Evolutionary conservation across 441 rosid species (phyloP), one percentile per base, ranked within the genome.

Genomic region (Sinapis alba): DNA sequence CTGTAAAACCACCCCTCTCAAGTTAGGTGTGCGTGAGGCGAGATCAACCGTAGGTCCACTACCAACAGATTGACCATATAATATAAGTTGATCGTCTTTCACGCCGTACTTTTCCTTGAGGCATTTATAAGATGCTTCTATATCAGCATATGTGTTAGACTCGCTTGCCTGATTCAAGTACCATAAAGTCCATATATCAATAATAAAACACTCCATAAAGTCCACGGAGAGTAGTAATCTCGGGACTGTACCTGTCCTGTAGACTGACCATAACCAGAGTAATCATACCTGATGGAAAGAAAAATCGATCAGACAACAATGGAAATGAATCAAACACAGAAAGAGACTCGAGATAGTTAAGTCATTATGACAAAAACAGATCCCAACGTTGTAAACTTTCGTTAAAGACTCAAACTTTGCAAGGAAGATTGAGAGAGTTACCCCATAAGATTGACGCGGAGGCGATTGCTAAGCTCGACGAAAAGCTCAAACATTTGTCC

Each of bases 401-500:
- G 61, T 9, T 28, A 16, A 13, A 28, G 7, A 20, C 59, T 32
- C 41, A 12, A 28, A 8, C n/a, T 28, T 28, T 60, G 41, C 47
- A 41, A 36, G 43, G 3, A 36, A 36, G 43, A 36, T 36, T 3
- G 3, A 34, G 16, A 18, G 16, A 34, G 27, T 36, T 80, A 89
- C 94, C 91, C 94, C 88, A 89, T 81, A 56, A 89, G 82, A 75
- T 86, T 87, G 43, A 89, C 80, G 20, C 86, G 83, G 63, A 89
- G 88, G 27, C 90, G 90, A 79, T 80, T 81, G 62, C 88, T 79
- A 45, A 89, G 78, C 71, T 87, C 91, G 16, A 86, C n/a, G n/a
- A n/a, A n/a, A n/a, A n/a, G n/a, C n/a, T n/a, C n/a, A n/a, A n/a
- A n/a, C n/a, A n/a, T n/a, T 64, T 89, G 94, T 0, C 94, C 94